Evolutionary conservation across 2,329 filamentous ascomycete species (phyloP).

Genomic region (Chaetomium olivaceum): DNA sequence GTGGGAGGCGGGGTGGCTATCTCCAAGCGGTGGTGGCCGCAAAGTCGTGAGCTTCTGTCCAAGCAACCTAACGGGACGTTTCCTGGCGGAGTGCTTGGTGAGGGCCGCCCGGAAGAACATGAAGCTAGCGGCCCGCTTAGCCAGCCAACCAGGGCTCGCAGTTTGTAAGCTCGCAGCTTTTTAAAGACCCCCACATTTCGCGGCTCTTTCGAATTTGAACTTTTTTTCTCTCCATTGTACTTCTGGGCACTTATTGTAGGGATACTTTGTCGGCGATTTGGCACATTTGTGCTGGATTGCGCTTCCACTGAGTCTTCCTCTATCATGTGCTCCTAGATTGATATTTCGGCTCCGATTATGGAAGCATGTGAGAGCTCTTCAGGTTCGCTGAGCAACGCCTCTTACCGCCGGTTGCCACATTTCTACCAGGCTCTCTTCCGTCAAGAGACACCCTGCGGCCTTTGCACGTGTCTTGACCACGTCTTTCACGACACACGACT

Average conservation of each 20-base stretch:
- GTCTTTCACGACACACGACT: neutral
- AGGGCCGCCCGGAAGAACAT: slow-evolving; percentile 26
- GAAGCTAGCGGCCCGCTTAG: slow-evolving; percentile 27
- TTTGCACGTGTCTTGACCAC: neutral
- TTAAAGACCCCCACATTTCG: slow-evolving; percentile 19
- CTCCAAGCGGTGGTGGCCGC: slow-evolving; percentile 28
- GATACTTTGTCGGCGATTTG: slow-evolving; percentile 45
- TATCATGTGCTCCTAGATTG: slow-evolving; percentile 69
- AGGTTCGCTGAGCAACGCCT: slow-evolving; percentile 62
- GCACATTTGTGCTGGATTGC: slow-evolving; percentile 36
- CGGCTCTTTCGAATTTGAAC: slow-evolving; percentile 23
- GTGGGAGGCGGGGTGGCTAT: slow-evolving; percentile 29
- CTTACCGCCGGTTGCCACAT: slow-evolving; percentile 77
- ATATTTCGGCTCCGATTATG: slow-evolving; percentile 64
- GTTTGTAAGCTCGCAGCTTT: slow-evolving; percentile 28
- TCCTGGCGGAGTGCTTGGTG: slow-evolving; percentile 14
- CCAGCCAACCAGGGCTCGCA: slow-evolving; percentile 30
- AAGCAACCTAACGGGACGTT: slow-evolving; percentile 15
- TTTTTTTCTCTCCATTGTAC: slow-evolving; percentile 59
- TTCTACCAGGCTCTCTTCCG: neutral
- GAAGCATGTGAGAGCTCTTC: slow-evolving; percentile 62
- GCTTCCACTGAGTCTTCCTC: slow-evolving; percentile 65
- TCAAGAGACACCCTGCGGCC: neutral
- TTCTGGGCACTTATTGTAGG: slow-evolving; percentile 70
- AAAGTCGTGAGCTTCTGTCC: slow-evolving; percentile 22